phyloP scores from a whole-genome alignment of 78 protist genomes.

The Dictyostelium intermedium region DNA sequence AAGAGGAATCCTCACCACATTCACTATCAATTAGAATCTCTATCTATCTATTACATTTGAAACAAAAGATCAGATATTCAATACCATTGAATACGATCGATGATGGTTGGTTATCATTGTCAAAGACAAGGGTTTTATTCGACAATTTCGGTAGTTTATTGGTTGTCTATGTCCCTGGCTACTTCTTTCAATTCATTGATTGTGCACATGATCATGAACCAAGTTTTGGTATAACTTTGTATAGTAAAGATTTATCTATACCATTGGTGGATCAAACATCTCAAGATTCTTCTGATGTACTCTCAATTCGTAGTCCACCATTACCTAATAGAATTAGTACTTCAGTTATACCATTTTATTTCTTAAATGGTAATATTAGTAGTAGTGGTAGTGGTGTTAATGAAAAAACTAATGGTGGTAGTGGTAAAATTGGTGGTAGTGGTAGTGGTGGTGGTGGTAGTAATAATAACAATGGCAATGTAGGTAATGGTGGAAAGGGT shows the following conservation, averaged over 20 bases:
- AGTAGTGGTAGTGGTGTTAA: neutral
- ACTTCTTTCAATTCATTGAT: slow-evolving; percentile 62
- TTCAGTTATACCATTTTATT: slow-evolving; percentile 43
- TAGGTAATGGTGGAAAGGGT: neutral
- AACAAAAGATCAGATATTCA: slow-evolving; percentile 44
- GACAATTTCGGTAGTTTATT: slow-evolving; percentile 37
- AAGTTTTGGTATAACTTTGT: slow-evolving; percentile 40
- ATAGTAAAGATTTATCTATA: slow-evolving; percentile 15
- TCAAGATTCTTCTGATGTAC: slow-evolving; percentile 45
- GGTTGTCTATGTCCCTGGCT: slow-evolving; percentile 47
- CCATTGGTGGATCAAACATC: neutral
- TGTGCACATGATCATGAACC: slow-evolving; percentile 68
- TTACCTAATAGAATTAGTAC: slow-evolving; percentile 13
- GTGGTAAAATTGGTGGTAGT: neutral
- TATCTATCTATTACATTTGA: slow-evolving; percentile 43
- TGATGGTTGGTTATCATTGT: neutral
- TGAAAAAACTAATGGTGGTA: neutral
- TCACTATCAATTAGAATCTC: slow-evolving; percentile 33
- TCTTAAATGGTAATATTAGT: neutral
- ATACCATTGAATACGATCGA: slow-evolving; percentile 51
- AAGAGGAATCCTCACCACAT: slow-evolving; percentile 24
- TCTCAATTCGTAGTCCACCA: slow-evolving; percentile 29
- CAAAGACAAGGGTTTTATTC: slow-evolving; percentile 35
- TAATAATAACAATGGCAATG: neutral
- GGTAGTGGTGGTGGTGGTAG: neutral